Conservation (phyloP, 495 filamentous ascomycete species). For the Cladorrhinum samala region DNA sequence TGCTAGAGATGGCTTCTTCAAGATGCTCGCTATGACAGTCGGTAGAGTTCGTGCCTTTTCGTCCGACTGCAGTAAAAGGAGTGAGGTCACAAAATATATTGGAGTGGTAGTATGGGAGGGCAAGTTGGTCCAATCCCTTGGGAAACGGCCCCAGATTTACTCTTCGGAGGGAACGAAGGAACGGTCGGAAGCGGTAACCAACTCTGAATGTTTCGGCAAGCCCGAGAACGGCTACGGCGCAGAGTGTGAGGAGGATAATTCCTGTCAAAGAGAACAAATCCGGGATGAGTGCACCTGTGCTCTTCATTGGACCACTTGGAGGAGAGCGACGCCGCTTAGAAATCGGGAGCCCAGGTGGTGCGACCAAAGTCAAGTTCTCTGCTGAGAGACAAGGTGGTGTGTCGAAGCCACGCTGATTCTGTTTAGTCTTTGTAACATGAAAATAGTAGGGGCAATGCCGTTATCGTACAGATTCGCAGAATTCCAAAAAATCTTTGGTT, state of each 20-base stretch:
- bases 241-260: background rate
- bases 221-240: background rate
- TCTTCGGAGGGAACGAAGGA: background rate
- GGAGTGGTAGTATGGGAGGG: background rate
- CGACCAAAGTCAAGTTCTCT: constrained; percentile 2
- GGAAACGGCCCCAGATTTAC: background rate
- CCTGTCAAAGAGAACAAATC: background rate
- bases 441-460: background rate
- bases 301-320: background rate
- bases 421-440: background rate
- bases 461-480: constrained; percentile 12
- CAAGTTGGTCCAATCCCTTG: background rate
- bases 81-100: background rate
- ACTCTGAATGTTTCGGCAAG: background rate
- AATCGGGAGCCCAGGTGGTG: constrained; percentile 4
- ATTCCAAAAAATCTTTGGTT: constrained; percentile 8
- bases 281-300: background rate
- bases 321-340: background rate
- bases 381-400: background rate
- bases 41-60: background rate
- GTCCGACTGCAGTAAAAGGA: background rate
- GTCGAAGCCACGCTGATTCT: constrained; percentile 3
- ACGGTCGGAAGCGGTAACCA: background rate
- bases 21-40: background rate
- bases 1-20: background rate